A percentile compares a stretch with the other conserved stretches of the same genome.
Evolutionary conservation across 2,329 filamentous ascomycete species (phyloP).

Genomic region (Beauveria sp.): DNA sequence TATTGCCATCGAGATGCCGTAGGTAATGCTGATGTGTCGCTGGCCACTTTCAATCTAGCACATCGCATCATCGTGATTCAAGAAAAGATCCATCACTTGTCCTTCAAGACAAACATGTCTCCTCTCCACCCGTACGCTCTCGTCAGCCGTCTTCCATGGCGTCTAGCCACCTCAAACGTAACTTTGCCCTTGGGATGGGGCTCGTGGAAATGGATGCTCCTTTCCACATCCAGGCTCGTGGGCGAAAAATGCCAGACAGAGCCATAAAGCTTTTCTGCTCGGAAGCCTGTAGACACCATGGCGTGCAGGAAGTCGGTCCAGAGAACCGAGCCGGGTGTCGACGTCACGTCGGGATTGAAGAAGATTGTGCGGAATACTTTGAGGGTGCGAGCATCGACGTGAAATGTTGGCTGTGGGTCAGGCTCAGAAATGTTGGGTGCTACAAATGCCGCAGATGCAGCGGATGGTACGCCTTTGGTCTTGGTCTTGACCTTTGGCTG

Average conservation of each 20-base stretch:
- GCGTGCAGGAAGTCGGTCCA: conserved; percentile 50
- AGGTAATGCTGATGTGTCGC: too few relatives aligned
- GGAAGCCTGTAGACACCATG: conserved; percentile 42
- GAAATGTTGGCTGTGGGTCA: conserved; percentile 11
- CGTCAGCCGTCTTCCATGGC: conserved; percentile 39
- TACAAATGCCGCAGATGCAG: not conserved
- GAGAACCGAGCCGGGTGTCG: conserved; percentile 37
- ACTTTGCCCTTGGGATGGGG: conserved; percentile 50
- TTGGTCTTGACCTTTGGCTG: not conserved
- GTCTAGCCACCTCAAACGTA: conserved; percentile 35
- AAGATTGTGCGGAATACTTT: conserved; percentile 35
- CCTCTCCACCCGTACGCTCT: conserved; percentile 44
- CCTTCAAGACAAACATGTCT: conserved; percentile 31
- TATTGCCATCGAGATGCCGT: too few relatives aligned
- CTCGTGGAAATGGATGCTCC: conserved; percentile 53
- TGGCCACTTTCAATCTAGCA: too few relatives aligned
- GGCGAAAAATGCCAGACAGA: conserved; percentile 54
- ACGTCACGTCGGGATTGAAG: conserved; percentile 26
- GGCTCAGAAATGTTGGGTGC: not conserved
- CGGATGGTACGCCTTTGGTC: not conserved
- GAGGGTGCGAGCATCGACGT: conserved; percentile 24
- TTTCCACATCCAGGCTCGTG: conserved; percentile 29
- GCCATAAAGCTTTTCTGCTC: conserved; percentile 48
- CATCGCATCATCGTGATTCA: too few relatives aligned
- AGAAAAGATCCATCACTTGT: not conserved